A percentile compares a stretch with the other conserved stretches of the same genome.
These are phyloP conservation scores for Saturnispora zaruensis DNA, from an alignment of 805 yeast species.

Conservation along the genomic window DNA sequence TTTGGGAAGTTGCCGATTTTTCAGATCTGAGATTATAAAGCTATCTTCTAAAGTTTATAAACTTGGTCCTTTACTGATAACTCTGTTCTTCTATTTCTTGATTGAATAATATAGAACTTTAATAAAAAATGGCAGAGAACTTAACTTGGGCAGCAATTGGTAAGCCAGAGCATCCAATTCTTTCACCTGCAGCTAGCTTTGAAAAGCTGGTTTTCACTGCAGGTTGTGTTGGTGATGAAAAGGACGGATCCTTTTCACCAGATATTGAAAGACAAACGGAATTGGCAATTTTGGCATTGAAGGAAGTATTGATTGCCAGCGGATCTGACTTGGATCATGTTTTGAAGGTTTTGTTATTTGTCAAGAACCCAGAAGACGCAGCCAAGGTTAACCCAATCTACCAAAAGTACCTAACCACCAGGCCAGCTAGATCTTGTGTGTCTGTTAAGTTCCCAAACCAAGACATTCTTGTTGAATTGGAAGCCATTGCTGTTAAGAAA, in stretches of 20 bases:
- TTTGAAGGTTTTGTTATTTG: conserved; percentile 42
- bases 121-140: background rate
- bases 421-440: conserved; percentile 48
- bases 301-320: conserved; percentile 33
- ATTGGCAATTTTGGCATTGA: conserved; percentile 36
- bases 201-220: conserved; percentile 21
- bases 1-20: background rate
- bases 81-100: background rate
- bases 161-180: conserved; percentile 8
- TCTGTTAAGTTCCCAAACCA: conserved; percentile 45
- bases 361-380: conserved; percentile 36
- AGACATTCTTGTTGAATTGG: conserved; percentile 43
- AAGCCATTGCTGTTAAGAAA: conserved; percentile 33
- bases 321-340: conserved; percentile 40
- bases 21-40: background rate
- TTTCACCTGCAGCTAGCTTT: conserved; percentile 16
- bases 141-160: conserved; percentile 6
- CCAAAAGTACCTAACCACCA: conserved; percentile 35
- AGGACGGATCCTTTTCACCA: conserved; percentile 34
- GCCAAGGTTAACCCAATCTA: conserved; percentile 39
- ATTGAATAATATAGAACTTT: background rate
- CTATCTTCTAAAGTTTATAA: background rate
- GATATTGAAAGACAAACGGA: conserved; percentile 39
- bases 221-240: conserved; percentile 22
- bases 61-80: background rate